phyloP scores from a whole-genome alignment of 352 stramenopile genomes.

The Phytopythium vexans region DNA sequence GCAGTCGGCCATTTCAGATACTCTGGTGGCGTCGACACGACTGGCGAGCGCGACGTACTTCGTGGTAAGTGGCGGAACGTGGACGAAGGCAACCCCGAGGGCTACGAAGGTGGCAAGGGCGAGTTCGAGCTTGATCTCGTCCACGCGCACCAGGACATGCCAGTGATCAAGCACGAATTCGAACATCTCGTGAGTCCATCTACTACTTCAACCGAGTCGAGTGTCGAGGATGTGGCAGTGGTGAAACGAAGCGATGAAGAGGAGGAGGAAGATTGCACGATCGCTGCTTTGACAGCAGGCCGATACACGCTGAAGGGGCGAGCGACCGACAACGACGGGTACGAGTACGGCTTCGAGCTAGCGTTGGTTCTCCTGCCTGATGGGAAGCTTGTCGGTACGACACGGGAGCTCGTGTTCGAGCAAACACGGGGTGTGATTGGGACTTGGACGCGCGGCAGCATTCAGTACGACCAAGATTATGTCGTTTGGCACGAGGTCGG shows the following conservation, averaged over 20 bases:
- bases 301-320: slow-evolving; percentile 50
- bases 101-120: slow-evolving; percentile 53
- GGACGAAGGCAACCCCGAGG: slow-evolving; percentile 39
- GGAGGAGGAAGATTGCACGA: slow-evolving; percentile 21
- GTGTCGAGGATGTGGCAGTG: slow-evolving; percentile 1
- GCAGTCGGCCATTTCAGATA: slow-evolving; percentile 62
- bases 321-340: slow-evolving; percentile 63
- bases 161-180: slow-evolving; percentile 6
- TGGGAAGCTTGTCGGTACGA: slow-evolving; percentile 32
- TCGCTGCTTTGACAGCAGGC: slow-evolving; percentile 48
- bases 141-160: slow-evolving; percentile 25
- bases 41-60: slow-evolving; percentile 21
- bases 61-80: slow-evolving; percentile 62
- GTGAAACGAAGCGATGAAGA: slow-evolving; percentile 6
- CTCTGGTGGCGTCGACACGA: slow-evolving; percentile 38
- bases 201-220: not conserved
- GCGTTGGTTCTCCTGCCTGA: slow-evolving; percentile 33
- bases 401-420: slow-evolving; percentile 56
- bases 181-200: not conserved
- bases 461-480: slow-evolving; percentile 57
- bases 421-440: slow-evolving; percentile 43
- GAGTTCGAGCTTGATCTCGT: slow-evolving; percentile 53
- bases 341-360: slow-evolving; percentile 69
- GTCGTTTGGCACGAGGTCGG: slow-evolving; percentile 59
- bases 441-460: slow-evolving; percentile 21